Base-by-base conservation (phyloP, 2,329 filamentous ascomycete species). In the Hymenoscyphus albidus region DNA sequence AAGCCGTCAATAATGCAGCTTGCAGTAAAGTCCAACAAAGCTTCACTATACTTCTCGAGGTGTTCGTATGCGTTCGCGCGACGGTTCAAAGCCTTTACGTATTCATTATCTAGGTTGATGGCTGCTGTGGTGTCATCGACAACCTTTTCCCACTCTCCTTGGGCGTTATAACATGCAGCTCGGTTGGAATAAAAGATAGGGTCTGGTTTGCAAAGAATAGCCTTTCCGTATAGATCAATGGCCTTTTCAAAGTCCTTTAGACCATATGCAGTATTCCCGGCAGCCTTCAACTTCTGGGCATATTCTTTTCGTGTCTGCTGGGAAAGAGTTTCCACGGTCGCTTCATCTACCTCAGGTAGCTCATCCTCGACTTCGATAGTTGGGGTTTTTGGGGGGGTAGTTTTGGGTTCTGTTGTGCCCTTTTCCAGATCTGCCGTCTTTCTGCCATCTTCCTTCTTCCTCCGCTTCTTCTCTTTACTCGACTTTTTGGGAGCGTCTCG, bases 1-100 rank as follows among this genome's bases (percentile, higher is more conserved):
- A 99, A 99, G 68, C 91, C 91, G 77, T 99, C 95, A 77, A 99
- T 97, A 78, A 99, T 99, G 81, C 95, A 99, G 80, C 94, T 97
- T 65, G 95, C 95, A 9, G 95, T 99, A 81, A 96, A 98, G 80
- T 99, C 95, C 69, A 99, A 86, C 9, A 99, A 88, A 57, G 95
- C 94, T 76, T 98, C 94, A 77, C 93, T 95, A 82, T 90, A 97
- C 79, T 89, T 90, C 73, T 89, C 89, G 56, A 95, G 86, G 77
- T 97, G 91, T 80, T 99, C 95, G 79, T 98, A 99, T 64, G 95
- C 95, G 76, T 96, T 96, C 63, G 95, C 95, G 73, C 95, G 88
- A 75, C 95, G 90, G 84, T 99, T 99, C 73, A 99, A 84, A 40
- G 95, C 95, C 83, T 99, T 98, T 78, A 99, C 88, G 78, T 99